phyloP scores from a whole-genome alignment of 129 eudicot species.

The Arctium minus region DNA sequence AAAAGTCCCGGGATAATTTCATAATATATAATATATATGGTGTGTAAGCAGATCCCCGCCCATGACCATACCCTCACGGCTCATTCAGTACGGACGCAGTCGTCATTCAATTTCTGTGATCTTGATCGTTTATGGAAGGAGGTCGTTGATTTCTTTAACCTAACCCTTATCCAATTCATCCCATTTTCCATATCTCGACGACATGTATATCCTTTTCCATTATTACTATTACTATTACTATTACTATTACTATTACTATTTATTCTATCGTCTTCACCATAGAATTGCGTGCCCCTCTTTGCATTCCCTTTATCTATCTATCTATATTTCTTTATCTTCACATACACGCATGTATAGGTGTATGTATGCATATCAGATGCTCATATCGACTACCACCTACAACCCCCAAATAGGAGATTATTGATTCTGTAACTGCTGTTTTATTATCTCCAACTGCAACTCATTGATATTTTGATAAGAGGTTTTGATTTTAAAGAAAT shows the following conservation, averaged over 20 bases:
- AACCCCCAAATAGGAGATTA: neutral
- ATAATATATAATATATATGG: too few relatives aligned
- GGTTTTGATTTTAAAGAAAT: neutral
- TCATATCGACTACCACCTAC: conserved; percentile 10
- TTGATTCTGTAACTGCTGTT: neutral
- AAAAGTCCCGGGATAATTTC: too few relatives aligned
- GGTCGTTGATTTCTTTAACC: conserved; percentile 11
- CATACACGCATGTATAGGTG: neutral
- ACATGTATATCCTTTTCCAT: conserved; percentile 12
- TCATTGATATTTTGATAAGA: neutral
- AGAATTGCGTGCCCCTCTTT: conserved; percentile 24
- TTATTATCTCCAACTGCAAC: neutral
- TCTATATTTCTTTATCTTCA: neutral
- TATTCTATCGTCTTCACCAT: conserved; percentile 1
- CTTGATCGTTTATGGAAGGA: conserved; percentile 1
- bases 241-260: neutral
- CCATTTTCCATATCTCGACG: neutral
- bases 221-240: neutral
- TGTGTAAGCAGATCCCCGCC: neutral
- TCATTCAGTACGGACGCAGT: too few relatives aligned
- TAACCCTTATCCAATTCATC: conserved; percentile 21
- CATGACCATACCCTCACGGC: neutral
- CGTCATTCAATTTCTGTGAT: conserved; percentile 13
- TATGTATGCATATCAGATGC: neutral
- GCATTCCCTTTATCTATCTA: neutral